Percentiles rank a stretch among this genome's conserved stretches.
Conservation (phyloP, 305 asterid species). For the Rubia tinctorum region DNA sequence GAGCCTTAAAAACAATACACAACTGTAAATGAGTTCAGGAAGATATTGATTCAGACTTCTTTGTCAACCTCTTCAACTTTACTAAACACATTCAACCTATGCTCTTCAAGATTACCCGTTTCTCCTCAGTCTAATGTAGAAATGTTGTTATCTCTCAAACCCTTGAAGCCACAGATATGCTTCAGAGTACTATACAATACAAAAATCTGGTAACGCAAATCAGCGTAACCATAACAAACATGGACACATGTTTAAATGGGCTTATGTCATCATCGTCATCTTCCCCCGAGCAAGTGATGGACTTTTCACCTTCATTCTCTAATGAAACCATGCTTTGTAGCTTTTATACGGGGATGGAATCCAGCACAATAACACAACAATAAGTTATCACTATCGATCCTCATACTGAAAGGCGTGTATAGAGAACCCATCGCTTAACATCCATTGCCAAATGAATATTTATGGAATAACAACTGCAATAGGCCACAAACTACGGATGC, state of each 20-base stretch:
- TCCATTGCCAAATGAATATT: constrained; percentile 97
- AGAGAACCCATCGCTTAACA: constrained; percentile 70
- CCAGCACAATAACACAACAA: constrained; percentile 84
- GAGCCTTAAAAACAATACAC: constrained; percentile 23
- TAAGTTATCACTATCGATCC: constrained; percentile 77
- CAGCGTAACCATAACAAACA: constrained; percentile 29
- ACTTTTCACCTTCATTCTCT: constrained; percentile 16
- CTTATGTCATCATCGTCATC: constrained; percentile 11
- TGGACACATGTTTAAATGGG: constrained; percentile 29
- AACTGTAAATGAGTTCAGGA: constrained; percentile 21
- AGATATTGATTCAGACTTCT: constrained; percentile 21
- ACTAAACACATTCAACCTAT: constrained; percentile 15
- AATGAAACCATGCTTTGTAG: constrained; percentile 27
- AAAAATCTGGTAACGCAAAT: constrained; percentile 18
- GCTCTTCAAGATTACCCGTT: constrained; percentile 34
- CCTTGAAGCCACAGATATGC: neutral
- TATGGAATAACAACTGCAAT: constrained; percentile 76
- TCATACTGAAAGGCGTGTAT: constrained; percentile 84
- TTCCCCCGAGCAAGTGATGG: constrained; percentile 5
- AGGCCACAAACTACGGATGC: constrained; percentile 98
- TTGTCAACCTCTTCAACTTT: constrained; percentile 20
- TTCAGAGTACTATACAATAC: constrained; percentile 7
- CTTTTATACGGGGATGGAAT: constrained; percentile 57
- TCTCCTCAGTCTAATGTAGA: constrained; percentile 16
- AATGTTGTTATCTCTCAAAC: constrained; percentile 8